Evolutionary conservation across 192 early-diverging fungal species (phyloP), one percentile per base, ranked within the genome.

Genomic region (Dissophora ornata): DNA sequence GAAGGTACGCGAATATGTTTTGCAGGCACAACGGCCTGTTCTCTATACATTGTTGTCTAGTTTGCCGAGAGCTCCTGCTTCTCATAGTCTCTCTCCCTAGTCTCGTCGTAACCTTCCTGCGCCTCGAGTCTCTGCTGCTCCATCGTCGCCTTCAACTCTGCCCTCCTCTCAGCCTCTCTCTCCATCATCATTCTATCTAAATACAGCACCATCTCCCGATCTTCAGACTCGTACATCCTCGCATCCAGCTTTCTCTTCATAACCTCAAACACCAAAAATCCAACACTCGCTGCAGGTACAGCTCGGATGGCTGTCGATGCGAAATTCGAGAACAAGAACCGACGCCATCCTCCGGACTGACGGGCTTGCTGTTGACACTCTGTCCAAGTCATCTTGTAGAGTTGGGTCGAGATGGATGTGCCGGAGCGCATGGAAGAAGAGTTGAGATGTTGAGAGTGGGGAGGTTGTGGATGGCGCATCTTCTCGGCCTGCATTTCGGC

Each of bases 221-320:
- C 73, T 42, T 74, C 66, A 1, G 26, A 40, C 48, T 75, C 71
- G 21, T 84, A 79, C 42, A 67, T 65, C 63, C 81, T 54, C 28
- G 69, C 71, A 68, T 88, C 85, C 50, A 88, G 47, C 54, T 85
- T 82, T 19, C 82, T 69, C 44, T 88, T 88, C 55, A 88, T 84
- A 49, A 89, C 28, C 69, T 89, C 88, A 81, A 89, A 89, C 21
- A 87, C 86, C 38, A 89, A 41, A 46, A 89, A 89, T 25, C 88
- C 88, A 1, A 89, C 62, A 64, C 85, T 85, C 18, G 88, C 87
- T 0, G 88, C 88, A 1, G 88, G 88, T 2, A 88, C 68, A 0
- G 81, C 83, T 26, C 82, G 78, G 16, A 86, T 55, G 3, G 85
- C 74, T 1, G 85, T 86, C 15, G 58, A 65, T 0, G 67, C 81